These are phyloP conservation scores for Neurospora sp. DNA, from an alignment of 495 filamentous ascomycete genomes.

Conservation along the genomic window DNA sequence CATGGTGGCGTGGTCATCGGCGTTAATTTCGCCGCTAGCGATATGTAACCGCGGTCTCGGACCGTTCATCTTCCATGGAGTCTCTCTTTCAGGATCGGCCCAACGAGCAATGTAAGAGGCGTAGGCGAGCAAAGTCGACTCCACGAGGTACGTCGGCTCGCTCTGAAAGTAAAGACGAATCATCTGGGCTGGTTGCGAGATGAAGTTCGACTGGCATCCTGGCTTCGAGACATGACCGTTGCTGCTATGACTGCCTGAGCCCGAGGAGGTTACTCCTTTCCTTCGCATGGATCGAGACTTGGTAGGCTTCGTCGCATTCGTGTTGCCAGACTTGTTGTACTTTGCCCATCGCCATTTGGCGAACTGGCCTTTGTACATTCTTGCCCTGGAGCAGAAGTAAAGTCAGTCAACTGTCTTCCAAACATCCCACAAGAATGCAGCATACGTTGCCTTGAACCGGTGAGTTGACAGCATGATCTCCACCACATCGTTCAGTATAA, in stretches of 20 bases:
- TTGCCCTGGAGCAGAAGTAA: constrained; percentile 7
- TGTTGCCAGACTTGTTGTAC: constrained; percentile 19
- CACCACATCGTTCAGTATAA: constrained; percentile 26
- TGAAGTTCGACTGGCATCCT: neutral
- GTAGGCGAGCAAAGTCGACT: constrained; percentile 3
- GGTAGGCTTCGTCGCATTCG: neutral
- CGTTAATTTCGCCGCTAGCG: neutral
- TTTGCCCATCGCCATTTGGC: constrained; percentile 26
- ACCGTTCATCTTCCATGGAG: constrained; percentile 2
- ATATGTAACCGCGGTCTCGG: neutral
- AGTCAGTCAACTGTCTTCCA: neutral
- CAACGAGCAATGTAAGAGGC: constrained; percentile 8
- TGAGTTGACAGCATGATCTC: constrained; percentile 19
- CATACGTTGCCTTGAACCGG: constrained; percentile 27
- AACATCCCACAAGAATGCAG: neutral
- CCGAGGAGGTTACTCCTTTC: neutral
- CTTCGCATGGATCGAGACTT: constrained; percentile 1
- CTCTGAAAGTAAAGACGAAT: constrained; percentile 1
- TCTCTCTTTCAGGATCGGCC: neutral
- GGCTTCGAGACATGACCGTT: neutral
- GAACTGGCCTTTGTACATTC: constrained; percentile 30
- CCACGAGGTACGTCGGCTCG: constrained; percentile 3
- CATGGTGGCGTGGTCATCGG: neutral
- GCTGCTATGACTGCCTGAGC: neutral
- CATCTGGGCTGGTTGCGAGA: neutral